Percentiles rank a stretch among this genome's conserved stretches.
Evolutionary conservation across 225 moss, liverwort and hornwort genomes (phyloP).

Genomic region (Antitrichia curtipendula): DNA sequence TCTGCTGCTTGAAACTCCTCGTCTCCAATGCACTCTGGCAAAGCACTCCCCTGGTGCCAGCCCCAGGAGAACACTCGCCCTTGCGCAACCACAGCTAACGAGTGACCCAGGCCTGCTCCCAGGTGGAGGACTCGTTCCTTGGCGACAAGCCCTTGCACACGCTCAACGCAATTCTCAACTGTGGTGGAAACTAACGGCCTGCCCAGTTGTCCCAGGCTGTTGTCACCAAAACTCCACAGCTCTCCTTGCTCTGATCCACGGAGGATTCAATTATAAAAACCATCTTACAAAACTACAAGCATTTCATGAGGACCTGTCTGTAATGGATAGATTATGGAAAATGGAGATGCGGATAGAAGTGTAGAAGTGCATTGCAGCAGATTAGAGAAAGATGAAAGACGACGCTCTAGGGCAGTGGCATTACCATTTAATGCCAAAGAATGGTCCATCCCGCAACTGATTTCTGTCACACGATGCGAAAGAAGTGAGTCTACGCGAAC

Average conservation of each 20-base stretch:
- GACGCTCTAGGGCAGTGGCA: background rate
- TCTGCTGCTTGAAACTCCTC: conserved; percentile 7
- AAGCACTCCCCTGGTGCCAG: conserved; percentile 35
- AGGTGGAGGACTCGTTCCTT: conserved; percentile 5
- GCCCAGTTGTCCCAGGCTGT: conserved; percentile 74
- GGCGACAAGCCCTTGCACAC: conserved; percentile 12
- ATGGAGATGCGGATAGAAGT: background rate
- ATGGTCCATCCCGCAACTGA: conserved; percentile 82
- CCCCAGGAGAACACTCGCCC: conserved; percentile 76
- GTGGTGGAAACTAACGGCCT: conserved; percentile 1
- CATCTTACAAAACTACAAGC: background rate
- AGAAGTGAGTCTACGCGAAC: conserved; percentile 31
- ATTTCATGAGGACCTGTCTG: background rate
- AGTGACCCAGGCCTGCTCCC: conserved; percentile 70
- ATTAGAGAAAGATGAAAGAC: background rate
- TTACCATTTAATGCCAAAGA: conserved; percentile 64
- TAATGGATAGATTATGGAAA: background rate
- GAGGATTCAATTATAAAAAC: background rate
- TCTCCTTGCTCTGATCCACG: conserved; percentile 37
- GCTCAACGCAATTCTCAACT: background rate
- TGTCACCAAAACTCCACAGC: conserved; percentile 74
- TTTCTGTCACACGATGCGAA: conserved; percentile 20
- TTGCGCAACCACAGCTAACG: conserved; percentile 34
- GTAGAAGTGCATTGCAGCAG: background rate
- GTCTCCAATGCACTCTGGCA: conserved; percentile 30